Evolutionary conservation across 352 stramenopile genomes (phyloP), one percentile per base, ranked within the genome.

Genomic region (Pythium phragmiticola): DNA sequence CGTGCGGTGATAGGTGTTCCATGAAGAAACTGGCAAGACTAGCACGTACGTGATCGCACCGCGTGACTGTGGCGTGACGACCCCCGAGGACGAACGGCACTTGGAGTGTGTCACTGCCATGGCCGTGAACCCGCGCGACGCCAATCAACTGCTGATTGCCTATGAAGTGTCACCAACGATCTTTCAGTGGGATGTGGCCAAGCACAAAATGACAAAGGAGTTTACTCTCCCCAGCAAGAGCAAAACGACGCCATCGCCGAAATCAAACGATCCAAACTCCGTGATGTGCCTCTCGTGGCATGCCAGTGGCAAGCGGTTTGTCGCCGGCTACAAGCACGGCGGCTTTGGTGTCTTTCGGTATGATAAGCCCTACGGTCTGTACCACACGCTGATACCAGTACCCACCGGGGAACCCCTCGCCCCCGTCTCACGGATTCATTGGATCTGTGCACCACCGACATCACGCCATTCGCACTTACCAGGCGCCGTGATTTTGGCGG

Each of bases 301-400:
- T 63, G 79, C 75, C 5, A 89, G 71, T 54, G 84, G 84, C 11
- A 94, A 94, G 69, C 66, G 81, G 30, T 94, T 94, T 59, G 84
- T 84, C 0, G 82, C 65, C 1, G 82, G 80, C 17, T 94, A 84
- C 65, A 80, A 86, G 30, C 67, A 75, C 17, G 84, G 84, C 30
- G 78, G 80, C 9, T 78, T 91, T 65, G 80, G 70, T 0, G 58
- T 89, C 7, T 90, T 82, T 46, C 77, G 80, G 8, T 41, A 65
- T 2, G 85, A 94, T 47, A 94, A 90, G 66, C 48, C 47, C 4
- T 60, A 77, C 50, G 82, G 82, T 30, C n/a, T 72, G 19, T 68
- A 68, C 45, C 66, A 68, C 37, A 37, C 16, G 7, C 21, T 54
- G 16, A 39, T 7, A 4, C n/a, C 30, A 11, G 47, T 9, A 3